Evolutionary conservation across 306 rosid genomes (phyloP), one percentile per base, ranked within the genome.

Genomic region (Ceratonia siliqua): DNA sequence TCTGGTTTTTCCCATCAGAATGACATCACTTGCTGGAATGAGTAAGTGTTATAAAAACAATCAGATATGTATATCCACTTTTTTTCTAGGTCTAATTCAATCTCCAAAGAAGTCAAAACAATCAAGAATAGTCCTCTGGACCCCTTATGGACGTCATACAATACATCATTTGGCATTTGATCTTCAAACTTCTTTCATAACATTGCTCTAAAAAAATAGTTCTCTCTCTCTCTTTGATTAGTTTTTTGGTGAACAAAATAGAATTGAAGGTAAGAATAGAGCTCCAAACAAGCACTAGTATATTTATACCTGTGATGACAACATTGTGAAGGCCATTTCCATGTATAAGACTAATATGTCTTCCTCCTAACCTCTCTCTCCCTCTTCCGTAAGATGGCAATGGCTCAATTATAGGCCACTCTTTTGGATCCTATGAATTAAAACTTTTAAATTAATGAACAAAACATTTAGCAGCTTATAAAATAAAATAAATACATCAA

Each of bases 351-450:
- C 98, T 94, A 68, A 88, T 90, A 81, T 94, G 98, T 65, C 98
- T 91, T 74, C 95, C 96, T 59, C 98, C 98, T 41, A 86, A 52
- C 73, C 98, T 85, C 87, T 94, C 98, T 75, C 98, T 90, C 15
- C 98, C 98, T 86, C 98, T 86, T 78, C 97, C 98, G 79, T 91
- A 94, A 15, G 97, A 90, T 57, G 98, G 96, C 55, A 94, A 75
- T 13, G 98, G 89, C 82, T 88, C 93, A 68, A 94, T 86, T 76
- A 94, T 55, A 54, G 98, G 96, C 97, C 97, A 94, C 54, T 94
- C 93, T 52, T 83, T 77, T 8, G 78, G 87, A 56, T 94, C 97
- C 98, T 94, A 72, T 32, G 13, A 50, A 72, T 50, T 24, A 17
- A 68, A 27, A 55, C 77, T 62, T 35, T 22, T 1, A 18, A 54